These are phyloP conservation scores for Carex sylvatica DNA, from an alignment of 202 grass and related monocot genomes.

Conservation along the genomic window DNA sequence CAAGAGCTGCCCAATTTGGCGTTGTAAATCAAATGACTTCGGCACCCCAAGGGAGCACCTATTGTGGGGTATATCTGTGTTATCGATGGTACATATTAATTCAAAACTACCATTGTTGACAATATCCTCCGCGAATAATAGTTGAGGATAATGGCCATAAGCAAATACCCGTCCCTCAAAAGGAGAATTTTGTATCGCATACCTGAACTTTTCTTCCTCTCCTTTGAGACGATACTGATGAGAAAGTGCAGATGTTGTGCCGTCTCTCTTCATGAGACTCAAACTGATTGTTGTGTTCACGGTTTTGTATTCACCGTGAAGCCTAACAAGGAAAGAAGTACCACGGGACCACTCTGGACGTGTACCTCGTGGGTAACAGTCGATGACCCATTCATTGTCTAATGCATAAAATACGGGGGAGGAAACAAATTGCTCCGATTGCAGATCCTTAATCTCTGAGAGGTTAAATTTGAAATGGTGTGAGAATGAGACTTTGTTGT, in stretches of 20 bases:
- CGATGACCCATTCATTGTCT: neutral
- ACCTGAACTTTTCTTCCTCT: too few relatives aligned
- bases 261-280: too few relatives aligned
- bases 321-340: too few relatives aligned
- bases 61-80: neutral
- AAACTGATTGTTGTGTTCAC: neutral
- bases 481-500: neutral
- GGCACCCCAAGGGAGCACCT: neutral
- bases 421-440: neutral
- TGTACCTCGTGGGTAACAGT: neutral
- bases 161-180: too few relatives aligned
- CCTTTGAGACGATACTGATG: too few relatives aligned
- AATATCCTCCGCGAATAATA: too few relatives aligned
- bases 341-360: rapidly evolving
- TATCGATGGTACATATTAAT: neutral
- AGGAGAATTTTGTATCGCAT: too few relatives aligned
- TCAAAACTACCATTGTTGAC: neutral
- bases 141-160: neutral
- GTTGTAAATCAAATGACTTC: neutral
- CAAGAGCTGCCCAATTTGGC: neutral
- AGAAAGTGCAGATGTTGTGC: too few relatives aligned
- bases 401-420: neutral
- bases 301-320: too few relatives aligned
- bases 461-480: neutral
- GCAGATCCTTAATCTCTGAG: neutral